Conservation (phyloP, 495 filamentous ascomycete species). For the Cercophora sp. region DNA sequence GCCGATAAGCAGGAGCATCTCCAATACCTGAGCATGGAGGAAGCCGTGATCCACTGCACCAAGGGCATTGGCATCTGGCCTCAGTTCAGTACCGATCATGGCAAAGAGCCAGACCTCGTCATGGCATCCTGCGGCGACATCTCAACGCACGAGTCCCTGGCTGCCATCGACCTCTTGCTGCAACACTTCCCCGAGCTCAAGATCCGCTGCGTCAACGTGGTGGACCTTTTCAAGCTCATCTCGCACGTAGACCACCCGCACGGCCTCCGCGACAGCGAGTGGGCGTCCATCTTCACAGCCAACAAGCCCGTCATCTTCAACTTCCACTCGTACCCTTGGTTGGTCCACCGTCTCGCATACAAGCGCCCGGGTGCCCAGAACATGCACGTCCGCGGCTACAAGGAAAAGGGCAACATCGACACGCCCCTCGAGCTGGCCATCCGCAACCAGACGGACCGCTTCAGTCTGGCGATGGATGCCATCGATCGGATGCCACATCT, state of each 20-base stretch:
- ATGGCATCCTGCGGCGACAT: slow-evolving; percentile 71
- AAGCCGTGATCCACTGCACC: slow-evolving; percentile 65
- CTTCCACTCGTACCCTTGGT: slow-evolving; percentile 75
- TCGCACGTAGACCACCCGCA: slow-evolving; percentile 61
- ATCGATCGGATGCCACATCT: slow-evolving; percentile 60
- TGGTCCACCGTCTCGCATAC: slow-evolving; percentile 68
- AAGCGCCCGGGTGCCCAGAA: slow-evolving; percentile 62
- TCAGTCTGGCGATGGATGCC: slow-evolving; percentile 66
- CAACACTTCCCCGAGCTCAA: slow-evolving; percentile 62
- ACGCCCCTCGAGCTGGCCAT: slow-evolving; percentile 69
- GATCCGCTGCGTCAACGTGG: slow-evolving; percentile 70
- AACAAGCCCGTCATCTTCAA: slow-evolving; percentile 71
- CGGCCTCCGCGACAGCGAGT: slow-evolving; percentile 58
- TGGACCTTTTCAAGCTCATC: slow-evolving; percentile 72
- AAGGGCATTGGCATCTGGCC: slow-evolving; percentile 58
- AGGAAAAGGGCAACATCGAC: slow-evolving; percentile 76
- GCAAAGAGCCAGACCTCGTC: slow-evolving; percentile 61
- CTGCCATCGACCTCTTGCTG: slow-evolving; percentile 62
- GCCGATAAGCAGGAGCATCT: slow-evolving; percentile 74
- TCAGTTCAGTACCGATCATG: slow-evolving; percentile 51
- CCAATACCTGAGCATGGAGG: slow-evolving; percentile 64
- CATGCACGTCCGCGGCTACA: slow-evolving; percentile 68
- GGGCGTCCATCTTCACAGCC: slow-evolving; percentile 60
- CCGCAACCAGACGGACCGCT: slow-evolving; percentile 67
- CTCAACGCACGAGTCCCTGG: slow-evolving; percentile 63